These are phyloP conservation scores for Aspergillus pseudonomiae DNA, from an alignment of 2,329 filamentous ascomycete species.

Conservation along the genomic window DNA sequence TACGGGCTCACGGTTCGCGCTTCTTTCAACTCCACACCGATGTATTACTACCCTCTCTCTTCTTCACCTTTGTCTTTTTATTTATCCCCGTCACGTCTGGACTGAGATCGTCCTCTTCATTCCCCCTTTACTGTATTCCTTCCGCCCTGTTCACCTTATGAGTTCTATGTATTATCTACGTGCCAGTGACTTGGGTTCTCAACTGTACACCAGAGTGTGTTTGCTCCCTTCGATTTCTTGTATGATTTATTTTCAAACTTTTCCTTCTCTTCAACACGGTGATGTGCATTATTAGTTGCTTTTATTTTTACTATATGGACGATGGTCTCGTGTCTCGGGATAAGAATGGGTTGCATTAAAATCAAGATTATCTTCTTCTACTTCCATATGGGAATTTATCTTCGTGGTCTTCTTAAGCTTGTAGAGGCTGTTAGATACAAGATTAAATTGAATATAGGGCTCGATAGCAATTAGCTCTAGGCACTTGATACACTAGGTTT, in stretches of 20 bases:
- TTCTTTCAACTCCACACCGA: constrained; percentile 1
- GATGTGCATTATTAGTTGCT: not conserved
- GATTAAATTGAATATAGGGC: too few relatives aligned
- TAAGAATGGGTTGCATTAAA: not conserved
- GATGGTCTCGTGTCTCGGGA: not conserved
- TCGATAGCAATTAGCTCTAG: too few relatives aligned
- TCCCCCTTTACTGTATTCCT: not conserved
- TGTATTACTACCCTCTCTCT: constrained; percentile 7
- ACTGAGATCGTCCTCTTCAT: not conserved
- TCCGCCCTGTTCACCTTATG: not conserved
- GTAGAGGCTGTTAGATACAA: too few relatives aligned
- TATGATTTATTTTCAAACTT: not conserved
- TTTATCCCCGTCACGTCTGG: not conserved
- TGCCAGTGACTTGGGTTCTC: constrained; percentile 6
- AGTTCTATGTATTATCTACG: constrained; percentile 1
- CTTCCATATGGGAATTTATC: not conserved
- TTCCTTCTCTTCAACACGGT: not conserved
- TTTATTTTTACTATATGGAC: not conserved
- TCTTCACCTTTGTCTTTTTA: not conserved
- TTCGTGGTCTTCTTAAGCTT: not conserved
- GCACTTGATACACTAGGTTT: too few relatives aligned
- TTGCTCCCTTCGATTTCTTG: not conserved
- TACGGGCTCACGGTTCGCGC: constrained; percentile 3
- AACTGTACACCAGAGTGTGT: constrained; percentile 7
- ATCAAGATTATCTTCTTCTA: not conserved